Evolutionary conservation across 2,329 filamentous ascomycete genomes (phyloP), one percentile per base, ranked within the genome.

Genomic region (Davidsoniella virescens): DNA sequence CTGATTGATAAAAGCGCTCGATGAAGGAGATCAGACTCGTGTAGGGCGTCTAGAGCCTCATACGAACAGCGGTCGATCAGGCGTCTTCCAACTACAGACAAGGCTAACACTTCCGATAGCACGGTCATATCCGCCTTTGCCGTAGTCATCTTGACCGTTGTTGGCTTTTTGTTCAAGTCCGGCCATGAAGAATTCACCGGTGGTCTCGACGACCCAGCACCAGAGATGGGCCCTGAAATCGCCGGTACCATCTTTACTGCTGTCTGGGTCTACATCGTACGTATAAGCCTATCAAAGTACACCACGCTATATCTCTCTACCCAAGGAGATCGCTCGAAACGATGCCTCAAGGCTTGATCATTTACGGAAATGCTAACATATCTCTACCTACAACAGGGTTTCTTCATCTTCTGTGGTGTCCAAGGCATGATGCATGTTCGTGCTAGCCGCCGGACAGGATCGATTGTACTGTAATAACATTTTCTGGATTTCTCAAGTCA

Each of bases 351-450:
- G 38, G 17, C 38, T 40, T 40, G n/a, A 14, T 14, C 17, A 6
- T 40, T 2, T 16, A 16, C 5, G 12, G 42, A 20, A 23, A 38
- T 47, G 17, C 23, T 41, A 48, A 48, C 46, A 10, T 37, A 12
- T 29, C 14, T 33, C 12, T 10, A 33, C 29, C 29, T 33, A 9
- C 12, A 33, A 17, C 56, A 93, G 88, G 80, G 74, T 16, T 96
- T 96, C 72, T 76, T 95, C 51, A 73, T 93, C 47, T 95, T 94
- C 69, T 96, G 90, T 67, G 84, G 82, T 52, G 77, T 88, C 57
- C 90, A 96, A 65, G 90, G 87, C 55, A 77, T 84, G 61, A 74
- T 95, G 54, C 87, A 96, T 66, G 68, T 86, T 59, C 81, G 87
- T 65, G 82, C 88, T 65, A 87, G 78, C 66, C 75, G 84, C 66